phyloP scores from a whole-genome alignment of 1,139 yeast species.

The Keqinozyma sinolaborantium region DNA sequence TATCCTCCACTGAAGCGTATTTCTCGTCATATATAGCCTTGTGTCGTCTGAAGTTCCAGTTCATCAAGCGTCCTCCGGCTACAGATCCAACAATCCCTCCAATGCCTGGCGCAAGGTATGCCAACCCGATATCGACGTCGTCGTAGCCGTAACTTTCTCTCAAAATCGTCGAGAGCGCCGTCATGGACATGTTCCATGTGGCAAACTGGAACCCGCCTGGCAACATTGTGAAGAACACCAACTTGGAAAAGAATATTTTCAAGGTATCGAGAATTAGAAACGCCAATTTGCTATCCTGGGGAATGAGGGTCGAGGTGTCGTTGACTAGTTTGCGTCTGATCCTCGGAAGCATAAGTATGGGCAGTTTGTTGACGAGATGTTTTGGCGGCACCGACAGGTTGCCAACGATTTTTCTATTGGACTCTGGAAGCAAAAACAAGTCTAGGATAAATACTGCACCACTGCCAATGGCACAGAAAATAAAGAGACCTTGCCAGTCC shows the following conservation, averaged over 20 bases:
- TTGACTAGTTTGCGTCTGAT: conserved; percentile 13
- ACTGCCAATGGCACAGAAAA: conserved; percentile 65
- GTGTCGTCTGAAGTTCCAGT: conserved; percentile 35
- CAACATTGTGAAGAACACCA: conserved; percentile 25
- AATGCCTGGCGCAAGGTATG: conserved; percentile 59
- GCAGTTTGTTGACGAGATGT: conserved; percentile 36
- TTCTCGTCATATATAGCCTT: conserved; percentile 38
- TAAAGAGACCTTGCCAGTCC: conserved; percentile 75
- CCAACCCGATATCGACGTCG: conserved; percentile 57
- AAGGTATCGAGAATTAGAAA: conserved; percentile 45
- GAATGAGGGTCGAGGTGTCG: conserved; percentile 16
- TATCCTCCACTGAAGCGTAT: conserved; percentile 21
- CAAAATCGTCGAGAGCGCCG: conserved; percentile 58
- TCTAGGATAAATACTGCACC: conserved; percentile 36
- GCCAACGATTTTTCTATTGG: conserved; percentile 65
- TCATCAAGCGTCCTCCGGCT: conserved; percentile 43
- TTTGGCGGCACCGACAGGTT: conserved; percentile 56
- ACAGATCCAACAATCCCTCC: conserved; percentile 56
- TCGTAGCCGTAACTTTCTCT: conserved; percentile 44
- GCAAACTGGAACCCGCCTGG: conserved; percentile 64
- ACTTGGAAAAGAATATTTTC: conserved; percentile 30
- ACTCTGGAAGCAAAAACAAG: conserved; percentile 60
- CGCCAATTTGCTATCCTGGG: conserved; percentile 11
- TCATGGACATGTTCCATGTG: conserved; percentile 66
- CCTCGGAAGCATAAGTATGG: conserved; percentile 26